These are phyloP conservation scores for Penicillium manginii DNA, from an alignment of 495 filamentous ascomycete species.

Conservation along the genomic window DNA sequence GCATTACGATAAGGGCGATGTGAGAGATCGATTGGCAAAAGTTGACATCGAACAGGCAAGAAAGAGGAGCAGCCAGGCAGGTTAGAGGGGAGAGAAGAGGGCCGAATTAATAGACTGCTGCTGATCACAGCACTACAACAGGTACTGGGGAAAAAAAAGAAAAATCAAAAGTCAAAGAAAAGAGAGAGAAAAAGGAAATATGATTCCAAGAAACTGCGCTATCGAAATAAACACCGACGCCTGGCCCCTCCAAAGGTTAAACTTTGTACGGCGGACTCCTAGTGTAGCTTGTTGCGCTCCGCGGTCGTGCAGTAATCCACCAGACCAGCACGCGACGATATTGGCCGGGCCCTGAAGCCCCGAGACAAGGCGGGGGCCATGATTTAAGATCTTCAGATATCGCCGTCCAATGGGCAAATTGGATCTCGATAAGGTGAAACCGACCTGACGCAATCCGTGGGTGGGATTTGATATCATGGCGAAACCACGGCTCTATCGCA, in stretches of 20 bases:
- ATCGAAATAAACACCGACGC: neutral
- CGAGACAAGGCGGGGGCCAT: neutral
- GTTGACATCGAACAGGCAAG: too few species aligned
- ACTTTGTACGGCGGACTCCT: neutral
- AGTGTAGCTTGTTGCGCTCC: neutral
- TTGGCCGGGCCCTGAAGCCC: too few species aligned
- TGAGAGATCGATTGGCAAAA: neutral
- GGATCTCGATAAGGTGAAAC: slow-evolving; percentile 7
- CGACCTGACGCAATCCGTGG: slow-evolving; percentile 5
- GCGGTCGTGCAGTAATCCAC: neutral
- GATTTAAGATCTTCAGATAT: neutral
- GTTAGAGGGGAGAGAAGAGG: neutral
- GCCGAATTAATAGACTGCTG: neutral
- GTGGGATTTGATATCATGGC: neutral
- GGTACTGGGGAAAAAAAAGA: neutral
- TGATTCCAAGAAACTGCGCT: neutral
- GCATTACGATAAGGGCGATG: neutral
- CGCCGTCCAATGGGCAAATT: neutral
- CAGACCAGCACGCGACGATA: neutral
- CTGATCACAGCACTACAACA: neutral
- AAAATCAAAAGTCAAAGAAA: neutral
- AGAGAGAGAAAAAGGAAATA: neutral
- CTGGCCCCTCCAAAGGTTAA: neutral
- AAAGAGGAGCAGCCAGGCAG: too few species aligned
- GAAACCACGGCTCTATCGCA: neutral